Base-by-base conservation (phyloP, 495 filamentous ascomycete genomes). In the Penicillium dipodomyicola region DNA sequence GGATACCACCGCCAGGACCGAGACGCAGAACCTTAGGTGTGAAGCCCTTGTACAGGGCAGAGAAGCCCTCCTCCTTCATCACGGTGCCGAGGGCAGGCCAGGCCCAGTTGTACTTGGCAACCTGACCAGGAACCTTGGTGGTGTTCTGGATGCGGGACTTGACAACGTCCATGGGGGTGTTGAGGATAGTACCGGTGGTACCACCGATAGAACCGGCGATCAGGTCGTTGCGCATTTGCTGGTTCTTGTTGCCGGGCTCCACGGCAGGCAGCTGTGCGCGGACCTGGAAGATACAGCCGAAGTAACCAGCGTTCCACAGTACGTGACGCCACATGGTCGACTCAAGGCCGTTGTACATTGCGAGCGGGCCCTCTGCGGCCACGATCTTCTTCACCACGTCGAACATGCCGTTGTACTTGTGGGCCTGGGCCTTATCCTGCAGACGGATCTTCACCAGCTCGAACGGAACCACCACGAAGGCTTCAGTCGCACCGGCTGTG, bases 21-120 rank as follows among this genome's bases (percentile, higher is more conserved):
- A 96, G 74, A 74, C 91, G 82, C 51, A 96, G 79, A 33, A 98
- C 93, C 82, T 98, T 98, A 42, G 94, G 94, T 39, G 95, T 56
- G 80, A 98, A 98, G 5, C 94, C 94, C 82, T 98, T 98, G 78
- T 98, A 98, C 46, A 98, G 78, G 12, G 94, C 94, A 15, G 71
- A 76, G 66, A 96, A 94, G 11, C 94, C 94, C 68, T 98, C 94
- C 77, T 98, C 94, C 76, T 83, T 91, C 74, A 90, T 85, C 44
- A 98, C 90, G 17, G 88, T 90, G 17, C 80, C 87, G 17, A 96
- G 76, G 41, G 89, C 85, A 33, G 90, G 89, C 81, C 86, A 95
- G 15, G 94, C 95, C 94, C 94, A 98, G 80, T 96, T 96, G 76
- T 98, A 98, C 81, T 97, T 98, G 60, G 87, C 89, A 19, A 83